These are phyloP conservation scores for Scutellaria minor DNA, from an alignment of 257 asterid species.

Conservation along the genomic window DNA sequence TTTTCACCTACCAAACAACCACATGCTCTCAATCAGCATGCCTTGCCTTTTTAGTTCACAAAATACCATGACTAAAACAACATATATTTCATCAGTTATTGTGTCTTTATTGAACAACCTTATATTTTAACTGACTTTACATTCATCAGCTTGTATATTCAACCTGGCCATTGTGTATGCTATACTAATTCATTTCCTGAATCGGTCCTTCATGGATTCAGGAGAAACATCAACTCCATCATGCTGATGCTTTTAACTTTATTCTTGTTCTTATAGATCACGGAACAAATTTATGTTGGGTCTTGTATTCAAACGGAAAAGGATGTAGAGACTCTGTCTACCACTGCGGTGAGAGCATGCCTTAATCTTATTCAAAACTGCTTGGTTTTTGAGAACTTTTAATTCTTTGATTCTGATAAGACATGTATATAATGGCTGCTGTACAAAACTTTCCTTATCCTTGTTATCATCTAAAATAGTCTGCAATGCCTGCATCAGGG, in stretches of 20 bases:
- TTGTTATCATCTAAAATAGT: slow-evolving; percentile 39
- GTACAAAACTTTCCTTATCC: slow-evolving; percentile 1
- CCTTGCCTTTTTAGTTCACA: not conserved
- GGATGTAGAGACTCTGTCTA: slow-evolving; percentile 71
- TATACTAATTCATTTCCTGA: slow-evolving; percentile 10
- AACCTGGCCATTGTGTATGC: not conserved
- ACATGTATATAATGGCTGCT: slow-evolving; percentile 20
- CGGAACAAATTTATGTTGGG: slow-evolving; percentile 95
- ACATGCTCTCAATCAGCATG: slow-evolving; percentile 16
- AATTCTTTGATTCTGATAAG: slow-evolving; percentile 16
- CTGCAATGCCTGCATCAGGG: slow-evolving; percentile 68
- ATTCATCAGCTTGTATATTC: slow-evolving; percentile 17
- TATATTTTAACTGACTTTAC: not conserved
- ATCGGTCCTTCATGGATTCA: slow-evolving; percentile 16
- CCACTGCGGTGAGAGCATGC: slow-evolving; percentile 58
- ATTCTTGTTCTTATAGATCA: slow-evolving; percentile 61
- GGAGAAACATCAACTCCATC: slow-evolving; percentile 24
- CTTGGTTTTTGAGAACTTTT: slow-evolving; percentile 22
- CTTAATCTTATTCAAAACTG: slow-evolving; percentile 15
- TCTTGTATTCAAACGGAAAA: slow-evolving; percentile 88
- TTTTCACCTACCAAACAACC: not conserved
- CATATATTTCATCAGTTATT: not conserved
- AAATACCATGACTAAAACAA: not conserved
- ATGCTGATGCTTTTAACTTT: slow-evolving; percentile 31
- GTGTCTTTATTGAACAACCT: slow-evolving; percentile 1